These are phyloP conservation scores for Pulicaria dysenterica DNA, from an alignment of 129 eudicot species.

Conservation along the genomic window DNA sequence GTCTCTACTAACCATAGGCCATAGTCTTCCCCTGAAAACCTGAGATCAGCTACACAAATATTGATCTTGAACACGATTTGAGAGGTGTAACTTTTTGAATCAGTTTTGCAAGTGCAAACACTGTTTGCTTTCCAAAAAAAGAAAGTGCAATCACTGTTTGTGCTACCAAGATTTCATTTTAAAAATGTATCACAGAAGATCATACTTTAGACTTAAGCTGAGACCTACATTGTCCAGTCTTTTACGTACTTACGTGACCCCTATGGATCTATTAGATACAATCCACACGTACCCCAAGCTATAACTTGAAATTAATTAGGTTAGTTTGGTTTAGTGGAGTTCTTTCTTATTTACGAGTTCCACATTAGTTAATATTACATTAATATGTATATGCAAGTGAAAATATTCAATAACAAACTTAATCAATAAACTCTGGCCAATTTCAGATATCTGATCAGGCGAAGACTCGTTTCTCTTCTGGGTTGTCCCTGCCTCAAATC, in stretches of 20 bases:
- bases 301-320: conserved; percentile 16
- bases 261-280: conserved; percentile 1
- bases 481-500: conserved; percentile 81
- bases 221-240: conserved; percentile 2
- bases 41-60: background rate
- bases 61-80: background rate
- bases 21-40: background rate
- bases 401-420: background rate
- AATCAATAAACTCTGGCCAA: conserved; percentile 2
- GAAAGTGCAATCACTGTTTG: background rate
- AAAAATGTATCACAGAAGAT: no score
- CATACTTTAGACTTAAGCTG: background rate
- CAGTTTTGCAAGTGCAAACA: no score
- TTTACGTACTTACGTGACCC: background rate
- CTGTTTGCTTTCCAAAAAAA: no score
- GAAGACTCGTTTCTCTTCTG: conserved; percentile 81
- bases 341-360: conserved; percentile 12
- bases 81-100: background rate
- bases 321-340: conserved; percentile 12
- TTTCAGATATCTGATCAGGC: conserved; percentile 85
- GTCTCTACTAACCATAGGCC: background rate
- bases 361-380: background rate
- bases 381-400: background rate
- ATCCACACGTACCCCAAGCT: background rate
- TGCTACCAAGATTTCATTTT: background rate